Percentiles rank a stretch among this genome's conserved stretches.
phyloP scores from a whole-genome alignment of 306 rosid genomes.

The Cucumis hystrix region DNA sequence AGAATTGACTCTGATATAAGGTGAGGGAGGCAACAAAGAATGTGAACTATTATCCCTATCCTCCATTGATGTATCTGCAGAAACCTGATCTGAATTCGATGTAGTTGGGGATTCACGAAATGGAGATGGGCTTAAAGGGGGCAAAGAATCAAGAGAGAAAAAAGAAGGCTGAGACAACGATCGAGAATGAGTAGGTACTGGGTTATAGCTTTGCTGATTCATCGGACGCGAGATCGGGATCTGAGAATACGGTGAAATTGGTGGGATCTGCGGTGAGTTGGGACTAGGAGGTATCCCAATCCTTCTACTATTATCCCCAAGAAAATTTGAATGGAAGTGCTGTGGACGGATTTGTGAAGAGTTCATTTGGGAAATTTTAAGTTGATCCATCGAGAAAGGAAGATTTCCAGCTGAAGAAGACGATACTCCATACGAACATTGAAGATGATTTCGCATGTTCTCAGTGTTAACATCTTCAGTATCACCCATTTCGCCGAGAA shows the following conservation, averaged over 20 bases:
- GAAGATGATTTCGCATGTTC: constrained; percentile 58
- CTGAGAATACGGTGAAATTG: constrained; percentile 86
- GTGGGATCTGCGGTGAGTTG: constrained; percentile 81
- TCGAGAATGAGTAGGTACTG: constrained; percentile 60
- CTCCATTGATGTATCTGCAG: constrained; percentile 75
- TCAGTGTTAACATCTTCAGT: constrained; percentile 48
- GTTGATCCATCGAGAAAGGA: constrained; percentile 43
- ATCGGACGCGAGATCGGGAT: constrained; percentile 56
- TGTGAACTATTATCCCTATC: constrained; percentile 58
- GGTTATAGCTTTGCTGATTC: constrained; percentile 32
- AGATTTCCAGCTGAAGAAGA: constrained; percentile 54
- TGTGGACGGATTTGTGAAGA: constrained; percentile 45
- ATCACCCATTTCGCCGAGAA: constrained; percentile 41
- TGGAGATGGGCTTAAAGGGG: constrained; percentile 69
- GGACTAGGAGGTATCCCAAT: constrained; percentile 60
- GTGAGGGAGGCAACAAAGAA: constrained; percentile 52
- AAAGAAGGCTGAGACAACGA: constrained; percentile 75
- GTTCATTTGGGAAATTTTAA: constrained; percentile 43
- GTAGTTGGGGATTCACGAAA: constrained; percentile 59
- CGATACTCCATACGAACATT: constrained; percentile 47
- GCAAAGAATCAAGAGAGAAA: constrained; percentile 69
- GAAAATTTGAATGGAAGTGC: constrained; percentile 33
- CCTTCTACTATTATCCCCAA: constrained; percentile 28
- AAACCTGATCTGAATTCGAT: constrained; percentile 35
- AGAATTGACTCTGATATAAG: constrained; percentile 30